phyloP scores from a whole-genome alignment of 1,139 yeast species.

The Zygoascus meyerae region DNA sequence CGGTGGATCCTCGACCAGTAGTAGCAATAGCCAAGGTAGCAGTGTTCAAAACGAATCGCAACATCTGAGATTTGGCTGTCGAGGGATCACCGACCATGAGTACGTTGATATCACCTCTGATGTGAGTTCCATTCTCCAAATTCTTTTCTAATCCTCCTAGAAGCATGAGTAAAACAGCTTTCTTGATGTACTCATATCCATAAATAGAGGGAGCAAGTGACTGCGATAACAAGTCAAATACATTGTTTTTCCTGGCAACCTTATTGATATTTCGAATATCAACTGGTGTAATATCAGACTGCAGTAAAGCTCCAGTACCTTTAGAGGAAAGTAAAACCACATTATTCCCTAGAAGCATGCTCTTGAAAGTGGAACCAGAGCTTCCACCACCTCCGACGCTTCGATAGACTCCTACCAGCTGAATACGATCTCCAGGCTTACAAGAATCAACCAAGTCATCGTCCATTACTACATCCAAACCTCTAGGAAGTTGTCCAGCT shows the following conservation, averaged over 20 bases:
- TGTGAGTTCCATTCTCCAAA: constrained; percentile 90
- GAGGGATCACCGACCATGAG: constrained; percentile 99
- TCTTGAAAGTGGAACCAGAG: constrained; percentile 47
- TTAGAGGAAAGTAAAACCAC: constrained; percentile 85
- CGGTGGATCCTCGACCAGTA: constrained; percentile 98
- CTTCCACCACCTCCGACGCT: constrained; percentile 87
- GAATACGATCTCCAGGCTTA: constrained; percentile 96
- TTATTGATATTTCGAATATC: constrained; percentile 86
- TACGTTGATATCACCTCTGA: constrained; percentile 95
- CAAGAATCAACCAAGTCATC: constrained; percentile 89
- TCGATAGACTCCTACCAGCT: constrained; percentile 89
- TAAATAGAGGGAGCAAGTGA: constrained; percentile 94
- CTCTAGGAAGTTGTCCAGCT: constrained; percentile 94
- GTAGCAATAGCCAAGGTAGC: constrained; percentile 96
- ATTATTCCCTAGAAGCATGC: constrained; percentile 80
- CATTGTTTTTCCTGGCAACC: constrained; percentile 59
- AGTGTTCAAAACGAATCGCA: constrained; percentile 88
- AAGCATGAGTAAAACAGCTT: constrained; percentile 85
- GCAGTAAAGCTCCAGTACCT: constrained; percentile 71
- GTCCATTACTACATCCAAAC: constrained; percentile 84
- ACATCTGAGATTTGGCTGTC: constrained; percentile 93
- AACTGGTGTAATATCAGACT: constrained; percentile 66
- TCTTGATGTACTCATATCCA: constrained; percentile 87
- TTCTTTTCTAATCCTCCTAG: constrained; percentile 95
- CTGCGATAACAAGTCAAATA: constrained; percentile 73